Evolutionary conservation across 768 basidiomycete genomes (phyloP).

Genomic region (Lyophyllum decastes): DNA sequence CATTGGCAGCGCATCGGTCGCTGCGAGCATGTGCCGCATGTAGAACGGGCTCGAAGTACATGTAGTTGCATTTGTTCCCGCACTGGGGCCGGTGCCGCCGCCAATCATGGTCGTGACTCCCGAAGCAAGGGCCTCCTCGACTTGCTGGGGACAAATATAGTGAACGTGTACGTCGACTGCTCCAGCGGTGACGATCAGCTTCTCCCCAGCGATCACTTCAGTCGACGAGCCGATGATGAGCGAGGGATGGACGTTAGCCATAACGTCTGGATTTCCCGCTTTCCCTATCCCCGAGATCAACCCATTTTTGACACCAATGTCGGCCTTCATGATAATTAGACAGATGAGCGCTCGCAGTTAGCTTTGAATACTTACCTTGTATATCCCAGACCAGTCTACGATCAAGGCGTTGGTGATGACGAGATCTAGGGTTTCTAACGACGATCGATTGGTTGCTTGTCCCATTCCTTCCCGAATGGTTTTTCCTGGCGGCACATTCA

Average conservation of each 20-base stretch:
- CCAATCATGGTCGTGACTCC: conserved; percentile 95
- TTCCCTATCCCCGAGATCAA: conserved; percentile 90
- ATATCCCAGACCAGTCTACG: conserved; percentile 93
- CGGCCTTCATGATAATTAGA: conserved; percentile 58
- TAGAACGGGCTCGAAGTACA: conserved; percentile 92
- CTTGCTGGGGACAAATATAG: conserved; percentile 94
- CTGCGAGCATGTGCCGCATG: conserved; percentile 87
- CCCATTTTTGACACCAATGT: conserved; percentile 89
- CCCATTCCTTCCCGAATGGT: conserved; percentile 97
- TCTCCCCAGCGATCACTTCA: conserved; percentile 95
- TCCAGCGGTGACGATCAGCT: conserved; percentile 91
- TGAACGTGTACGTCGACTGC: conserved; percentile 92
- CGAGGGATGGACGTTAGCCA: conserved; percentile 71
- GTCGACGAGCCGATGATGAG: conserved; percentile 90
- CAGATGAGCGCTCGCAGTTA: not conserved
- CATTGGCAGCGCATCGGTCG: conserved; percentile 87
- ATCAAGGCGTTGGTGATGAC: conserved; percentile 96
- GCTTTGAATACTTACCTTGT: conserved; percentile 59
- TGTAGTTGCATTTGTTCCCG: conserved; percentile 90
- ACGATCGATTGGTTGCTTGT: conserved; percentile 74
- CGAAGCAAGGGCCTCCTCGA: conserved; percentile 77
- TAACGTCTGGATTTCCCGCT: conserved; percentile 93
- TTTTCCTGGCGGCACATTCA: conserved; percentile 60
- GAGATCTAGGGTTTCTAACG: conserved; percentile 76
- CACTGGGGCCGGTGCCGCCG: conserved; percentile 92